phyloP scores from a whole-genome alignment of 1,284 basidiomycete genomes.

The Boletellus sp. region DNA sequence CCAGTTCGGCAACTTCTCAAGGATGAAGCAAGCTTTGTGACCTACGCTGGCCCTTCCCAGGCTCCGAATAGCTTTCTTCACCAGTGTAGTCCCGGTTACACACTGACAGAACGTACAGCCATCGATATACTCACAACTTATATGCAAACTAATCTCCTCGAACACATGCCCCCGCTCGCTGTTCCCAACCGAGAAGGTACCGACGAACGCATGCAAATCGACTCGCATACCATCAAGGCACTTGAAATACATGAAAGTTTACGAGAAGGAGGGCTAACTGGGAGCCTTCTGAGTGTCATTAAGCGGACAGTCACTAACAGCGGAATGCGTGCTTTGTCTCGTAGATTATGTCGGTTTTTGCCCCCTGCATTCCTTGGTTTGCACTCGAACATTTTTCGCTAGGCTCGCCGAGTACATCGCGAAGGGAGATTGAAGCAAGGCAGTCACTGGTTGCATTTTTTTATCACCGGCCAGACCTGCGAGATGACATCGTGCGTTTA shows the following conservation, averaged over 20 bases:
- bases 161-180: slow-evolving; percentile 69
- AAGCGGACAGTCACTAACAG: slow-evolving; percentile 79
- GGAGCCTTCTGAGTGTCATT: slow-evolving; percentile 76
- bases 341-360: slow-evolving; percentile 66
- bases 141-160: slow-evolving; percentile 70
- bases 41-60: slow-evolving; percentile 36
- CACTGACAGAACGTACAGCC: slow-evolving; percentile 51
- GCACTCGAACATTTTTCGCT: slow-evolving; percentile 11
- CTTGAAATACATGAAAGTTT: slow-evolving; percentile 83
- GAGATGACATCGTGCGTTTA: slow-evolving; percentile 60
- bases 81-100: slow-evolving; percentile 23
- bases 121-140: slow-evolving; percentile 67
- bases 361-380: slow-evolving; percentile 1
- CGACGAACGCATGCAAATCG: slow-evolving; percentile 79
- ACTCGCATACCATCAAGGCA: slow-evolving; percentile 85
- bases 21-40: slow-evolving; percentile 53
- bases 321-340: slow-evolving; percentile 72
- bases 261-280: slow-evolving; percentile 67
- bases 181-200: slow-evolving; percentile 58
- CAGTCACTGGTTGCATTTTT: slow-evolving; percentile 83
- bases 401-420: slow-evolving; percentile 86
- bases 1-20: slow-evolving; percentile 44
- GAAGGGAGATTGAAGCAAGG: slow-evolving; percentile 67
- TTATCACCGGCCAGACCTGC: slow-evolving; percentile 57
- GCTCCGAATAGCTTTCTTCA: neutral